Conservation (phyloP, 2,329 filamentous ascomycete species). For the Colletotrichum sojae region DNA sequence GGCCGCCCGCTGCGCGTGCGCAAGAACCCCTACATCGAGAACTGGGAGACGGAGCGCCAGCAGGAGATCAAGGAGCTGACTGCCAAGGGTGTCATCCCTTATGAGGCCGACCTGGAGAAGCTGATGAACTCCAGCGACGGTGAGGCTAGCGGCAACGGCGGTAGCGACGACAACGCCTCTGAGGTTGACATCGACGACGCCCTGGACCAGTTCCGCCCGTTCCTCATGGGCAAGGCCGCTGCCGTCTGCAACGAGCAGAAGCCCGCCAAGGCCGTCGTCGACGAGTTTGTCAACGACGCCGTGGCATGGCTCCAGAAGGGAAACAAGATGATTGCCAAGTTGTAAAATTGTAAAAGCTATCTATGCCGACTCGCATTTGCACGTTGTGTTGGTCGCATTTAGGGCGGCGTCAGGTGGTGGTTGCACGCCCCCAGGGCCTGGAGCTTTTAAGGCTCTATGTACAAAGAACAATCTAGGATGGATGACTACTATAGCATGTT, state of each 20-base stretch:
- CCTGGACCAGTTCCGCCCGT: constrained; percentile 92
- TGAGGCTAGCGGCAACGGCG: constrained; percentile 70
- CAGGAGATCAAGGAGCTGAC: constrained; percentile 95
- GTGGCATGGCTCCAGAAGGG: constrained; percentile 78
- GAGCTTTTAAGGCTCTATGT: constrained; percentile 37
- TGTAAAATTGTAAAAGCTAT: constrained; percentile 62
- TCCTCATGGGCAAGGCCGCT: constrained; percentile 96
- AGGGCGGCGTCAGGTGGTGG: constrained; percentile 6
- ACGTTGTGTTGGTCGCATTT: constrained; percentile 38
- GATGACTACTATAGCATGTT: constrained; percentile 33
- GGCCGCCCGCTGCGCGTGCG: constrained; percentile 94
- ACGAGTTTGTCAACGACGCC: constrained; percentile 92
- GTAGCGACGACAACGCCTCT: constrained; percentile 77
- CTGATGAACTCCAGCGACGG: constrained; percentile 73
- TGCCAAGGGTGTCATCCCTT: constrained; percentile 89
- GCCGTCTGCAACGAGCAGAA: constrained; percentile 95
- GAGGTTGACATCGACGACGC: constrained; percentile 85
- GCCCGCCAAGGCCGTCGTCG: constrained; percentile 90
- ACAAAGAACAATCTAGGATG: constrained; percentile 26
- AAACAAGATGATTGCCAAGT: constrained; percentile 77
- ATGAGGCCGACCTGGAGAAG: constrained; percentile 94
- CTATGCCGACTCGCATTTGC: constrained; percentile 29
- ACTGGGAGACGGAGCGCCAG: constrained; percentile 95
- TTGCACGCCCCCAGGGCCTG: constrained; percentile 15
- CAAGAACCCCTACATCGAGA: constrained; percentile 91